phyloP scores from a whole-genome alignment of 495 filamentous ascomycete species.

The Eremomyces bilateralis region DNA sequence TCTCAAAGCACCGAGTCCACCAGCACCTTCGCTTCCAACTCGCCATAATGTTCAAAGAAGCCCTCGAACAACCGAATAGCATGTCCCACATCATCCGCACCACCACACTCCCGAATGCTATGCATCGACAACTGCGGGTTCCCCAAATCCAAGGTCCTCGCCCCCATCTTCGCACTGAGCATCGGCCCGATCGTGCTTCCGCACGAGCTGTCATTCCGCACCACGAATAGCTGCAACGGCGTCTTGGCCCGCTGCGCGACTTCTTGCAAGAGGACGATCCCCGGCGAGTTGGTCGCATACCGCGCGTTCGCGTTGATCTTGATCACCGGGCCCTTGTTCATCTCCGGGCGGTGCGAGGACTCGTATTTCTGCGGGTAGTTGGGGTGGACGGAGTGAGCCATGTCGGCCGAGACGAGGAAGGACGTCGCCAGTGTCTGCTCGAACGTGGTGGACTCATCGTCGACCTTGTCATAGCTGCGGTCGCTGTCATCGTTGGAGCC shows the following conservation, averaged over 20 bases:
- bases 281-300: constrained; percentile 89
- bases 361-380: constrained; percentile 91
- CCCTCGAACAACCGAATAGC: constrained; percentile 68
- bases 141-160: constrained; percentile 75
- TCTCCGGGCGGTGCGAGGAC: constrained; percentile 66
- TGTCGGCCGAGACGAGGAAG: constrained; percentile 89
- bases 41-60: constrained; percentile 67
- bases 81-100: constrained; percentile 71
- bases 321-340: constrained; percentile 91
- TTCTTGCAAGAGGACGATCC: constrained; percentile 82
- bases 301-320: constrained; percentile 96
- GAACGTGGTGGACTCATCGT: constrained; percentile 51
- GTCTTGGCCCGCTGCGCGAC: constrained; percentile 42
- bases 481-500: constrained; percentile 26
- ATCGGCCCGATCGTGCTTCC: constrained; percentile 95
- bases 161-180: constrained; percentile 65
- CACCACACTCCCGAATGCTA: constrained; percentile 81
- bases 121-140: constrained; percentile 98
- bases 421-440: constrained; percentile 85
- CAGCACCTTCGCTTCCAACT: constrained; percentile 58
- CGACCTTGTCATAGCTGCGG: constrained; percentile 27
- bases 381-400: constrained; percentile 88
- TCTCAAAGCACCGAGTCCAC: constrained; percentile 38
- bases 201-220: constrained; percentile 83
- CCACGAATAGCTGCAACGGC: constrained; percentile 87